Evolutionary conservation across 1,139 yeast genomes (phyloP), one percentile per base, ranked within the genome.

Genomic region (Kurtzmaniella quercitrusa): DNA sequence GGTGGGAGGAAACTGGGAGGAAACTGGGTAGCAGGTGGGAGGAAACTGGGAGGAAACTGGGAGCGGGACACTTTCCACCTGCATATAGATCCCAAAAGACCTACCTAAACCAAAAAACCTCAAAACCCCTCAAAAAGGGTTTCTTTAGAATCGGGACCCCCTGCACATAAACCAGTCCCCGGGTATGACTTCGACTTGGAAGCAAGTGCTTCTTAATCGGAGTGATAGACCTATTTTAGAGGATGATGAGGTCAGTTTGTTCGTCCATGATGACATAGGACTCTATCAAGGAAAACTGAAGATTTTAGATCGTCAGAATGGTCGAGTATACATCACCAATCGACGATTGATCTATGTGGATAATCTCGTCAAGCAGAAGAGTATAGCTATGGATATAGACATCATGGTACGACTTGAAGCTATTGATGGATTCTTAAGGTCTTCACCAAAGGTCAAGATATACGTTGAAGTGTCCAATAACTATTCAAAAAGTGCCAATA

Each of bases 281-380:
- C 57, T 86, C 5, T 86, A 85, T 56, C 88, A 82, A 53, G 93
- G 90, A 18, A 79, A 79, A 46, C 69, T 70, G 53, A 87, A 87
- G 63, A 76, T 87, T 17, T 43, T 66, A 2, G 70, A 77, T 27
- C 78, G 82, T 46, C 96, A 88, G 57, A 67, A 75, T 49, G 98
- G 98, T 0, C 68, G 96, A 36, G 57, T 86, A 0, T 91, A 90
- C 56, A 65, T 93, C 40, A 90, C 98, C 0, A 79, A 81, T 38
- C 74, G 73, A 46, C 66, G 98, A 40, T 62, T 93, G 2, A 80
- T 91, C 18, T 91, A 83, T 58, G 77, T 90, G 11, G 93, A 86
- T 55, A 76, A 79, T 44, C 53, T 45, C 1, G 55, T 65, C 11
- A 73, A 76, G 0, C 53, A 58, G 12, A 59, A 64, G 16, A 77